phyloP scores from a whole-genome alignment of 306 rosid species.

The Cicer cuneatum region DNA sequence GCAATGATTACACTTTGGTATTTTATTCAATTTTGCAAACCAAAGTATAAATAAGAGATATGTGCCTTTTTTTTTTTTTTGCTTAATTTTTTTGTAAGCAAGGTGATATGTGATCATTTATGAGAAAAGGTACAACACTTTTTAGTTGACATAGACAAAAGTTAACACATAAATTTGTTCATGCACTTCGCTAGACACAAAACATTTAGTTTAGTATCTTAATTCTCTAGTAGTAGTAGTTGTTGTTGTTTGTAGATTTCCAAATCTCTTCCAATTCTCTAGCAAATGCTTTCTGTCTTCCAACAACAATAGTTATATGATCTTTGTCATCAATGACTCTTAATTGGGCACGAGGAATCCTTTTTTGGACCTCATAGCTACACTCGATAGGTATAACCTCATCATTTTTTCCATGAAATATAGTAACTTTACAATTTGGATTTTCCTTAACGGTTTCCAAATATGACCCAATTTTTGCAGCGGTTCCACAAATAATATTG shows the following conservation, averaged over 20 bases:
- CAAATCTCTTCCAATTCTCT: conserved; percentile 83
- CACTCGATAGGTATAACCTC: conserved; percentile 83
- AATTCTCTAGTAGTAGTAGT: not conserved
- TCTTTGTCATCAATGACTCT: conserved; percentile 76
- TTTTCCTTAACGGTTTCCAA: conserved; percentile 62
- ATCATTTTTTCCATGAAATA: conserved; percentile 82
- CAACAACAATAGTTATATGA: conserved; percentile 88
- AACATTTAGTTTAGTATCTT: not conserved
- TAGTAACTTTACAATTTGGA: conserved; percentile 60
- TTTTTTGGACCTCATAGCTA: conserved; percentile 62
- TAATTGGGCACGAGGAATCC: conserved; percentile 70
- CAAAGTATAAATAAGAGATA: conserved; percentile 28
- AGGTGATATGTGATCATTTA: conserved; percentile 1
- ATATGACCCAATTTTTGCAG: conserved; percentile 67
- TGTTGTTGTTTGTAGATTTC: conserved; percentile 53
- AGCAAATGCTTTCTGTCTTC: conserved; percentile 79
- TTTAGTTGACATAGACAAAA: not conserved
- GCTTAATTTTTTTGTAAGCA: conserved; percentile 15
- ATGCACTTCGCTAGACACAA: conserved; percentile 13
- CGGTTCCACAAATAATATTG: conserved; percentile 86
- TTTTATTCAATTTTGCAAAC: conserved; percentile 8
- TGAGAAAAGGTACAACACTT: conserved; percentile 32
- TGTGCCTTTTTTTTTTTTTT: not conserved
- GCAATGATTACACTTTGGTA: conserved; percentile 23
- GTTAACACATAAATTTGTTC: conserved; percentile 27